Base-by-base conservation (phyloP, 441 rosid genomes). In the Gossypium gossypioides region DNA sequence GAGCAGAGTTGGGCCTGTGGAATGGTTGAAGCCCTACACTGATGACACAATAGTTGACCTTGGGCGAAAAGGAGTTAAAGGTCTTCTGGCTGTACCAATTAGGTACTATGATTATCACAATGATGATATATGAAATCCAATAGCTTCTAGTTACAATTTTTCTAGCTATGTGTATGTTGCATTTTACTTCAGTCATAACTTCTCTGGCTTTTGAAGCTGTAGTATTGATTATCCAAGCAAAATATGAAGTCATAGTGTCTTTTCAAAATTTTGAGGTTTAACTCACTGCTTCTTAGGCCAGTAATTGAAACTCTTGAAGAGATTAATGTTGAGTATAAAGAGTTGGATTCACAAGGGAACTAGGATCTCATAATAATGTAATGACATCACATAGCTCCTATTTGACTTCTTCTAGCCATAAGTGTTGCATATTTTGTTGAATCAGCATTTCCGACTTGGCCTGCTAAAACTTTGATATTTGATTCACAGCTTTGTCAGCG, bases 1-100 rank as follows among this genome's bases (percentile, higher is more conserved):
- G 99, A 95, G 97, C 81, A 86, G 99, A 86, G 99, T 95, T 66
- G 99, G 99, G 74, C 99, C 99, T 4, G 97, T 95, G 83, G 99
- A 95, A 76, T 95, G 99, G 97, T 74, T 95, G 83, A 95, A 91
- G 79, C 97, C 97, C 19, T 95, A 92, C 72, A 95, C 99, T 48
- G 97, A 95, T 83, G 96, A 92, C 77, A 92, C 97, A 72, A 91
- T 95, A 63, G 78, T 88, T 32, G 96, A 95, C 63, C 94, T 95
- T 46, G 99, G 97, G 44, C 78, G 79, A 82, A 89, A 86, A 79
- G 97, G 99, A 56, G 92, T 92, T 65, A 90, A 88, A 77, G 78
- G 78, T 81, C 94, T 95, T 79, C 79, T 95, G 58, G 97, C 97
- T 79, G 97, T 92, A 68, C 97, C 97, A 18, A 91, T 95, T 67